These are phyloP conservation scores for Neopestalotiopsis clavispora DNA, from an alignment of 2,329 filamentous ascomycete genomes.

Conservation along the genomic window DNA sequence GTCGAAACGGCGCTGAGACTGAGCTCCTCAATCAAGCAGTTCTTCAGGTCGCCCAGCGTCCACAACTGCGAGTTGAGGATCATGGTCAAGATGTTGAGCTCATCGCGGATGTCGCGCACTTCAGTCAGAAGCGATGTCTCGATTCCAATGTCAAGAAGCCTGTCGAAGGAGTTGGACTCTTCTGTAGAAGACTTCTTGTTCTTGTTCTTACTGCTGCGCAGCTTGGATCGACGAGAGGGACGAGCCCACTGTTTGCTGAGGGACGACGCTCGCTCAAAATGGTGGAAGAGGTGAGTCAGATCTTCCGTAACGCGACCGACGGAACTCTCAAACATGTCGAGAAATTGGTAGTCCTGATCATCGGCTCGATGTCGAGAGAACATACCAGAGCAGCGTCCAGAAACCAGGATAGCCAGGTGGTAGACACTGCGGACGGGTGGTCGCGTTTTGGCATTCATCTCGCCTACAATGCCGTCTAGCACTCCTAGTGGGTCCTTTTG, in stretches of 20 bases:
- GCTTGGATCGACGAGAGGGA: conserved; percentile 18
- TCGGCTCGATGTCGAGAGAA: conserved; percentile 64
- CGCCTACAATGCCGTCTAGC: conserved; percentile 65
- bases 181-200: conserved; percentile 35
- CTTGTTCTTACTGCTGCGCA: conserved; percentile 21
- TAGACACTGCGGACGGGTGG: conserved; percentile 65
- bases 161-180: conserved; percentile 52
- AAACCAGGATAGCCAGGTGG: conserved; percentile 66
- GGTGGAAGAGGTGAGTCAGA: conserved; percentile 62
- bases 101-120: conserved; percentile 71
- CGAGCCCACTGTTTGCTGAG: conserved; percentile 54
- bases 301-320: conserved; percentile 59
- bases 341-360: conserved; percentile 65
- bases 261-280: conserved; percentile 63
- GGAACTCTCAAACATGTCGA: conserved; percentile 71
- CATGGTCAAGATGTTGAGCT: conserved; percentile 65
- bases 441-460: conserved; percentile 67
- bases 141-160: conserved; percentile 61
- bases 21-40: conserved; percentile 43
- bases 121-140: conserved; percentile 67
- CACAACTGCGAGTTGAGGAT: conserved; percentile 54
- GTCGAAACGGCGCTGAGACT: conserved; percentile 22
- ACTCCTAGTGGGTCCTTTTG: conserved; percentile 65
- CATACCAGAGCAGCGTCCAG: conserved; percentile 61
- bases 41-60: conserved; percentile 52